Conservation (phyloP, 176 grass and related monocot species). For the Aegilops tauschii region DNA sequence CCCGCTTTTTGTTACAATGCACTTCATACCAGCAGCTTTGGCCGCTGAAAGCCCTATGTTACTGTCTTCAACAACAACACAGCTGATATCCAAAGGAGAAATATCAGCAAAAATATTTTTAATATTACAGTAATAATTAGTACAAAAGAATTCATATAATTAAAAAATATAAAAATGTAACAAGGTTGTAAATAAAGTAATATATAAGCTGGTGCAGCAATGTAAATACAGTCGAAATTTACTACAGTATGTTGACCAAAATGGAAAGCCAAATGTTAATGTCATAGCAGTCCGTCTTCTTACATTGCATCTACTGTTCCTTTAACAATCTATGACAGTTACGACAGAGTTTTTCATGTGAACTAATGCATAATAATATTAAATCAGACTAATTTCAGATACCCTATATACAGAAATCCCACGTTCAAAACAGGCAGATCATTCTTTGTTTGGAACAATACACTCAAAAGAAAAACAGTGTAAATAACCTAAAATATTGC, state of each 20-base stretch:
- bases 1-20: slow-evolving; percentile 94
- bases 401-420: neutral
- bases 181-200: neutral
- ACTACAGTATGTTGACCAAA: neutral
- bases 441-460: neutral
- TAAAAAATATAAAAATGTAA: neutral
- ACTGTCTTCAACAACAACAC: slow-evolving; percentile 98
- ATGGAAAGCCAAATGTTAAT: neutral
- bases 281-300: neutral
- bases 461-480: slow-evolving; percentile 1
- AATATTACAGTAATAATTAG: neutral
- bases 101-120: neutral
- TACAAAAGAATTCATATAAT: neutral
- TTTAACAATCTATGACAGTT: neutral
- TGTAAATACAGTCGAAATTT: neutral
- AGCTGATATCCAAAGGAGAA: slow-evolving; percentile 50
- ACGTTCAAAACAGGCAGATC: neutral
- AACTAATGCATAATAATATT: neutral
- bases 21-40: slow-evolving; percentile 89
- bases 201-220: neutral
- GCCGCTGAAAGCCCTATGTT: slow-evolving; percentile 84
- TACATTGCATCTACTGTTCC: neutral
- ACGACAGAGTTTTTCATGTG: neutral
- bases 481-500: neutral
- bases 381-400: slow-evolving; percentile 5